These are phyloP conservation scores for Lentinus brumalis DNA, from an alignment of 768 basidiomycete genomes.

Conservation along the genomic window DNA sequence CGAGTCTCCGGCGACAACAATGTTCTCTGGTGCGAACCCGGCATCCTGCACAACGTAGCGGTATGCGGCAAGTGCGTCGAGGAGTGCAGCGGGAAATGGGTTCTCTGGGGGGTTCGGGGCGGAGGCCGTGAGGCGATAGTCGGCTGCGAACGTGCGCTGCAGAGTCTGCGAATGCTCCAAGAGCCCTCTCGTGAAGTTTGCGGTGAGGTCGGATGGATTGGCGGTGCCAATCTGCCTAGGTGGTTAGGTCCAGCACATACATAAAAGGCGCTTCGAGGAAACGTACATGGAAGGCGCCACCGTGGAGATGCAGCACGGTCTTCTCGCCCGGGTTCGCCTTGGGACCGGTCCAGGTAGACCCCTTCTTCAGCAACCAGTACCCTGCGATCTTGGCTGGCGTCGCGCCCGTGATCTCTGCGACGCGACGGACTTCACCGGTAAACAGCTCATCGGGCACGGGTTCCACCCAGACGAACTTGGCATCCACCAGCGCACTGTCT, in stretches of 20 bases:
- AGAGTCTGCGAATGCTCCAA: conserved; percentile 39
- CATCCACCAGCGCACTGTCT: conserved; percentile 3
- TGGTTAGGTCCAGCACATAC: background rate
- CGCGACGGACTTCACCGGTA: background rate
- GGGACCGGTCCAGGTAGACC: conserved; percentile 14
- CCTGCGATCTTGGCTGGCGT: conserved; percentile 12
- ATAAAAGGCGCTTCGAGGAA: background rate
- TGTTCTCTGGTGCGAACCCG: conserved; percentile 60
- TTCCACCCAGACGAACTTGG: conserved; percentile 22
- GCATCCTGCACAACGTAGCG: conserved; percentile 61
- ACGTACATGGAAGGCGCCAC: conserved; percentile 17
- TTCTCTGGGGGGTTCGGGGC: conserved; percentile 42
- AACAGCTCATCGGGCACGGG: conserved; percentile 7
- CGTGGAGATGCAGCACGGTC: conserved; percentile 22
- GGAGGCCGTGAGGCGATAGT: conserved; percentile 67
- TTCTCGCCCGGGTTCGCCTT: conserved; percentile 28
- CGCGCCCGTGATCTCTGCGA: conserved; percentile 9
- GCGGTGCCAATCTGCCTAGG: background rate
- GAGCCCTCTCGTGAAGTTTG: background rate
- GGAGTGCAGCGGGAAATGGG: conserved; percentile 74
- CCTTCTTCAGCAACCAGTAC: conserved; percentile 22
- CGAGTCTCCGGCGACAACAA: conserved; percentile 74
- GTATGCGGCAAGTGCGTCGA: conserved; percentile 78
- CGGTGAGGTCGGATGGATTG: background rate
- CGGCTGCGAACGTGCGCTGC: conserved; percentile 57